Conservation (phyloP, 1,284 basidiomycete genomes). For the Leccinum pachyderme region DNA sequence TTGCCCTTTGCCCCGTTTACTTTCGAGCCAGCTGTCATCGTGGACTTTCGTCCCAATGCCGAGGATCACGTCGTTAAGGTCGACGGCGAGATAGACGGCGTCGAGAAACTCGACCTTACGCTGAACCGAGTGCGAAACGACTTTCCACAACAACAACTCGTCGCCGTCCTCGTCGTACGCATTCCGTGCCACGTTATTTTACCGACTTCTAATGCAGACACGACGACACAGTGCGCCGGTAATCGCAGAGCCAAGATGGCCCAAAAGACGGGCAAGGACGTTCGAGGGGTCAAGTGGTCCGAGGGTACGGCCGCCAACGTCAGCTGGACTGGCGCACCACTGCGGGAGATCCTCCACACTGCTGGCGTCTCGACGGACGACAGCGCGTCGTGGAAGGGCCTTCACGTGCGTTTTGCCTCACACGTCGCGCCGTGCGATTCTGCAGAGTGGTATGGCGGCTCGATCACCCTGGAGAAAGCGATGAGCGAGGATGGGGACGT, state of each 20-base stretch:
- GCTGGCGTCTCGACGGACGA: conserved; percentile 36
- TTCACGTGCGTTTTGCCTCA: conserved; percentile 63
- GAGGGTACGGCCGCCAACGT: conserved; percentile 64
- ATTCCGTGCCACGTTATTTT: no score
- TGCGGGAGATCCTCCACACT: conserved; percentile 52
- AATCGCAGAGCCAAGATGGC: conserved; percentile 68
- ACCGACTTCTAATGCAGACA: neutral
- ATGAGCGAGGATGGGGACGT: conserved; percentile 48
- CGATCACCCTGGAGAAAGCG: conserved; percentile 53
- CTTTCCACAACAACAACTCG: conserved; percentile 46
- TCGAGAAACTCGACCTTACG: conserved; percentile 17
- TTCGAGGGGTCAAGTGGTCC: conserved; percentile 52
- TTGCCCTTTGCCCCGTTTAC: neutral
- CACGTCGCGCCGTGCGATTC: conserved; percentile 60
- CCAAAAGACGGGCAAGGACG: conserved; percentile 45
- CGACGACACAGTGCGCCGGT: conserved; percentile 54
- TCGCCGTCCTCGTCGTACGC: conserved; percentile 59
- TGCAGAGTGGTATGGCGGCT: conserved; percentile 59
- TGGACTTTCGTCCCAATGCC: conserved; percentile 19
- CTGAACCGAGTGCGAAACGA: conserved; percentile 39
- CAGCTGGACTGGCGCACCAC: conserved; percentile 55
- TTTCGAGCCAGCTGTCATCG: conserved; percentile 24
- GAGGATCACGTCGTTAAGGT: conserved; percentile 24
- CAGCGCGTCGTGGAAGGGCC: conserved; percentile 27
- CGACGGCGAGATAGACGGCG: conserved; percentile 20